Conservation (phyloP, 331 rosid species). For the Cydonia oblonga region DNA sequence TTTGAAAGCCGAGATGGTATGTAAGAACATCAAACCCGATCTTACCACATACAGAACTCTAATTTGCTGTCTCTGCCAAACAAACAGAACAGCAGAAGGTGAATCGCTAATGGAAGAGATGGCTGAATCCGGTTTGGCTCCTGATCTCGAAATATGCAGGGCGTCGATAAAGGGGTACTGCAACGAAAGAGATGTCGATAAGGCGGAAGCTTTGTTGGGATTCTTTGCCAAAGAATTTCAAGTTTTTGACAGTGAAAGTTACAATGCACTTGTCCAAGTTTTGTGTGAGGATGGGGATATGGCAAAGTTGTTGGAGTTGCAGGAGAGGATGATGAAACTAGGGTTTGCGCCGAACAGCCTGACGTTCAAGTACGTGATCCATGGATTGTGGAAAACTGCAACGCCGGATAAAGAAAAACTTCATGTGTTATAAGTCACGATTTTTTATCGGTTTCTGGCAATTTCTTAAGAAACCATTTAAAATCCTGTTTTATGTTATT, state of each 20-base stretch:
- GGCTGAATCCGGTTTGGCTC: constrained; percentile 36
- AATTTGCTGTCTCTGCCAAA: constrained; percentile 38
- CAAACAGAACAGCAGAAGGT: constrained; percentile 43
- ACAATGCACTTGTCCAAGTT: constrained; percentile 45
- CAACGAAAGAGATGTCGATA: constrained; percentile 34
- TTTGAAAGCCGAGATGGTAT: constrained; percentile 43
- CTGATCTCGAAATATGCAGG: constrained; percentile 41
- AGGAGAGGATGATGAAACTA: constrained; percentile 51
- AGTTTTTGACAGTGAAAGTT: constrained; percentile 60
- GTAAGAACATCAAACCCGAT: constrained; percentile 27
- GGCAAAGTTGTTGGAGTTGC: constrained; percentile 54
- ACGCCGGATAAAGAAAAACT: constrained; percentile 9
- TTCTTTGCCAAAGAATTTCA: constrained; percentile 47
- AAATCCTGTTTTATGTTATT: too few species aligned
- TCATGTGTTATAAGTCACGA: not conserved
- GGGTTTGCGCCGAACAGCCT: constrained; percentile 55
- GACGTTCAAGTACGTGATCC: constrained; percentile 50
- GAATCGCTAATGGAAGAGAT: constrained; percentile 55
- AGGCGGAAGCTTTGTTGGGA: constrained; percentile 52
- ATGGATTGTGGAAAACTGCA: not conserved
- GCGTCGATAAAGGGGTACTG: constrained; percentile 52
- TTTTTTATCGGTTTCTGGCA: too few species aligned
- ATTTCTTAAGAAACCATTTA: too few species aligned
- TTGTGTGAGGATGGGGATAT: constrained; percentile 43
- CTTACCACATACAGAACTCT: constrained; percentile 36